phyloP scores from a whole-genome alignment of 352 stramenopile species.

The Pythium aristosporum region DNA sequence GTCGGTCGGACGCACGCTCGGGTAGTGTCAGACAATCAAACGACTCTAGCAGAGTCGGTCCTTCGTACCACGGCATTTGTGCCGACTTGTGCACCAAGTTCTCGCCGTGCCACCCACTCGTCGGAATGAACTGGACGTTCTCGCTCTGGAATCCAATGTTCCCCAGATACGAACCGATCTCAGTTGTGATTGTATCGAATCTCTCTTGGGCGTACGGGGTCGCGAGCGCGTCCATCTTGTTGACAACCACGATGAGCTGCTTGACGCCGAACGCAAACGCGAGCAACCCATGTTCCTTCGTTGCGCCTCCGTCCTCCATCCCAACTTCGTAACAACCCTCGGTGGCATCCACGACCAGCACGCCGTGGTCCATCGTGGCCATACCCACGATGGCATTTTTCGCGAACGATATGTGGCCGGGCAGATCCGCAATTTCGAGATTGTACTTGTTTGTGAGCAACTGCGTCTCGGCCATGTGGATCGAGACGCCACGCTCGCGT shows the following conservation, averaged over 20 bases:
- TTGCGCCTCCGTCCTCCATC: slow-evolving; percentile 91
- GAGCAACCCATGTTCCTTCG: slow-evolving; percentile 94
- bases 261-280: slow-evolving; percentile 98
- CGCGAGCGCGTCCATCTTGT: slow-evolving; percentile 98
- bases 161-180: slow-evolving; percentile 92
- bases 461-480: neutral
- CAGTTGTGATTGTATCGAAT: slow-evolving; percentile 94
- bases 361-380: slow-evolving; percentile 94
- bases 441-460: slow-evolving; percentile 3
- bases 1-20: slow-evolving; percentile 92
- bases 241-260: slow-evolving; percentile 98
- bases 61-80: slow-evolving; percentile 99
- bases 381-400: slow-evolving; percentile 99
- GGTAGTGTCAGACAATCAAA: slow-evolving; percentile 90
- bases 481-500: slow-evolving; percentile 93
- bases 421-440: slow-evolving; percentile 66
- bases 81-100: slow-evolving; percentile 96
- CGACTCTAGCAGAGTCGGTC: slow-evolving; percentile 87
- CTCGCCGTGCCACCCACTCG: slow-evolving; percentile 96
- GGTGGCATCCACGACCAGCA: slow-evolving; percentile 93
- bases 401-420: slow-evolving; percentile 96
- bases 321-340: slow-evolving; percentile 92
- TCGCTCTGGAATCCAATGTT: slow-evolving; percentile 97
- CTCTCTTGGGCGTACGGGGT: slow-evolving; percentile 93
- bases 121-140: slow-evolving; percentile 95